A percentile compares a stretch with the other conserved stretches of the same genome.
Evolutionary conservation across 2,329 filamentous ascomycete species (phyloP).

Genomic region (Stemphylium lycopersici): DNA sequence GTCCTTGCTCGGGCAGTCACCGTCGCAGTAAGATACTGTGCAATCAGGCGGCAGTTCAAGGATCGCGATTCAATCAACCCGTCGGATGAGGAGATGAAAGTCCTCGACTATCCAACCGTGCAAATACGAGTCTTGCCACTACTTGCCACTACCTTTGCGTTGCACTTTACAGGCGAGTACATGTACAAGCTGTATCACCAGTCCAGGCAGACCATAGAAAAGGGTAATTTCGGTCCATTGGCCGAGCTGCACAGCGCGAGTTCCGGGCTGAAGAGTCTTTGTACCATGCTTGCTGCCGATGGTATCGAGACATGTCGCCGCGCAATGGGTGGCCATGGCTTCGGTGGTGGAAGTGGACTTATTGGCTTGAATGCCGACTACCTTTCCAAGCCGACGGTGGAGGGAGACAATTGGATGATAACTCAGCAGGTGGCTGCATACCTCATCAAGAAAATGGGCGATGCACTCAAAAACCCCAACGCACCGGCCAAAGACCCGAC

Average conservation of each 20-base stretch:
- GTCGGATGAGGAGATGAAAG: slow-evolving; percentile 50
- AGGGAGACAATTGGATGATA: slow-evolving; percentile 65
- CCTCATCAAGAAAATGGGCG: slow-evolving; percentile 60
- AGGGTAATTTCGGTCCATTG: slow-evolving; percentile 57
- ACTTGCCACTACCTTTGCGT: slow-evolving; percentile 59
- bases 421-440: slow-evolving; percentile 60
- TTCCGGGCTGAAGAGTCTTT: slow-evolving; percentile 60
- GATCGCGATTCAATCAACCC: slow-evolving; percentile 54
- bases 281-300: slow-evolving; percentile 60
- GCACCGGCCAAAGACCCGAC: slow-evolving; percentile 46
- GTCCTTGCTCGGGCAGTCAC: slow-evolving; percentile 61
- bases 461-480: slow-evolving; percentile 46
- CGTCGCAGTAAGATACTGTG: slow-evolving; percentile 58
- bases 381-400: slow-evolving; percentile 60
- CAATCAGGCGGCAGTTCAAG: slow-evolving; percentile 57
- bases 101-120: slow-evolving; percentile 62
- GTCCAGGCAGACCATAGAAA: slow-evolving; percentile 55
- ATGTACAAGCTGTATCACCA: slow-evolving; percentile 58
- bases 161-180: slow-evolving; percentile 56
- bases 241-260: slow-evolving; percentile 62
- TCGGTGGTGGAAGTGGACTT: slow-evolving; percentile 59
- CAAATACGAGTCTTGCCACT: slow-evolving; percentile 61
- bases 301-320: slow-evolving; percentile 61
- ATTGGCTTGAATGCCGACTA: slow-evolving; percentile 60
- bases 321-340: slow-evolving; percentile 62